Percentiles rank a stretch among this genome's conserved stretches.
Evolutionary conservation across 345 rosid species (phyloP).

Genomic region (Eucalyptus marginata): DNA sequence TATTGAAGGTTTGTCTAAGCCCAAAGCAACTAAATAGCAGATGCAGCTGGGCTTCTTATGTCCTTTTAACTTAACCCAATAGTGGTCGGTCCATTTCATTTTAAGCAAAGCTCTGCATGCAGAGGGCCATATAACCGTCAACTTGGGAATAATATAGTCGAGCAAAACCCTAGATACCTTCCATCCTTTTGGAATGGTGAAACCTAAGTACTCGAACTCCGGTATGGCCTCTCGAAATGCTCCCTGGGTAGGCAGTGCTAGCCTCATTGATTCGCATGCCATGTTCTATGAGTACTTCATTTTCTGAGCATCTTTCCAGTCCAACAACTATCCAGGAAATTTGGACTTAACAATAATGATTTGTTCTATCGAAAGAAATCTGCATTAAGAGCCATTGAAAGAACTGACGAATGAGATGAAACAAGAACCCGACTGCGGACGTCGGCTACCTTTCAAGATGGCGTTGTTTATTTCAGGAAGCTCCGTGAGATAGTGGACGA

Average conservation of each 20-base stretch:
- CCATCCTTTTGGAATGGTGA: conserved; percentile 18
- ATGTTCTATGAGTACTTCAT: conserved; percentile 14
- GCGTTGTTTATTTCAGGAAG: background rate
- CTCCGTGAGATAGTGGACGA: conserved; percentile 1
- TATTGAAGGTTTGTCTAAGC: background rate
- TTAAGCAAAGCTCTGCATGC: background rate
- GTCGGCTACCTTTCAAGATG: background rate
- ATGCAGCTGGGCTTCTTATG: background rate
- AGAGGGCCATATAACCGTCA: background rate
- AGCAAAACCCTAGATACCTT: background rate
- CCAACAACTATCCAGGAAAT: background rate
- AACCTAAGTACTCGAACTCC: conserved; percentile 3
- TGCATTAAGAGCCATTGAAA: too few species aligned
- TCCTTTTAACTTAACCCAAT: background rate
- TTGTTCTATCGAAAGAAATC: background rate
- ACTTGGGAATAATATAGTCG: background rate
- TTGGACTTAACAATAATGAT: conserved; percentile 1
- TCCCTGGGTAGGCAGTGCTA: conserved; percentile 3
- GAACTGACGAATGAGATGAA: background rate
- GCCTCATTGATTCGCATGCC: conserved; percentile 6
- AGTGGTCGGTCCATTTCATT: background rate
- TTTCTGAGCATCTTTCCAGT: conserved; percentile 11
- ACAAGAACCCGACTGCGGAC: background rate
- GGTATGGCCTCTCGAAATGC: conserved; percentile 10
- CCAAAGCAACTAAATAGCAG: background rate